Base-by-base conservation (phyloP, 495 filamentous ascomycete species). In the Pyrenopolyporus hunteri region DNA sequence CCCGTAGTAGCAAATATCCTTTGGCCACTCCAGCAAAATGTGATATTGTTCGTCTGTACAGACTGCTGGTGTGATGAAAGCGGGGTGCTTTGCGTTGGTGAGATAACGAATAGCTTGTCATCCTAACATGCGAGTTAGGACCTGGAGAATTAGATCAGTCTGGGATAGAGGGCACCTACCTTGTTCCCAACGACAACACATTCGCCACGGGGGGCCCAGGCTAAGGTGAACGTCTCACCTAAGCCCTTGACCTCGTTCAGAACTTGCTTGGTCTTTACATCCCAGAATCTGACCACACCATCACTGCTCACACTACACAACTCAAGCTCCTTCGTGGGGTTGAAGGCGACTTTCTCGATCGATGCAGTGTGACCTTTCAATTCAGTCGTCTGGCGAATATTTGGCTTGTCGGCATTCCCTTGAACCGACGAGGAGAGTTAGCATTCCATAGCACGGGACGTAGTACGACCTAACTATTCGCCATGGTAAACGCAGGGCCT, bases 201-300 rank as follows among this genome's bases (percentile, higher is more conserved):
- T 37, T 79, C 84, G 3, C 95, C 95, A 68, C 94, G 89, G n/a
- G 92, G 92, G 47, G 82, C 85, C 92, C 94, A 98, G 4, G 87
- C 88, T 48, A 96, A 78, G 10, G 86, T 89, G 58, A 95, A 90
- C 6, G 91, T 89, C 69, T 89, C 88, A 5, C 91, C 91, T 26
- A 87, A 86, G n/a, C 89, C 84, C 70, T 89, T 90, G 1, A 93
- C 78, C 57, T 89, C 89, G 64, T 90, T 92, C 29, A 90, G 82
- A 49, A 89, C 90, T 3, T 79, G 73, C 73, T 91, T 93, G 17
- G 83, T 90, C 60, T 92, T 82, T 13, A 96, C 91, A 57, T 98
- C 95, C 94, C 94, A 98, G 62, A 98, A 86, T 57, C 89, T 85
- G 57, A 96, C 89, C 11, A 88, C 87, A 0, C 93, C 93, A 72